Conservation (phyloP, 139 green algal species). For the Chlamydomonas urium region DNA sequence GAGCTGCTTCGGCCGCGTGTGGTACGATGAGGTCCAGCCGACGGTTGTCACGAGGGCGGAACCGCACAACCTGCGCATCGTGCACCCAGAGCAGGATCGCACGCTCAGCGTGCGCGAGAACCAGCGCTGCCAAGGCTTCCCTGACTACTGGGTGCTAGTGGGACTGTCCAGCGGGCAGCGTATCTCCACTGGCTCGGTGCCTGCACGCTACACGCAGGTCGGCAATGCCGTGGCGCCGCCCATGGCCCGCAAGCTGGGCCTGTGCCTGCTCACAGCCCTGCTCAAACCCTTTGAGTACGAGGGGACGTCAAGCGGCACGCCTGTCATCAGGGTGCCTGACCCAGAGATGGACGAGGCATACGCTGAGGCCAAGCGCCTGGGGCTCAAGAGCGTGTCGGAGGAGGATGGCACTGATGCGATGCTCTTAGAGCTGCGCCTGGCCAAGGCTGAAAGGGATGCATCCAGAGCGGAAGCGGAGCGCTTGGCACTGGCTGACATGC, state of each 20-base stretch:
- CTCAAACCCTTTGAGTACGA: not conserved
- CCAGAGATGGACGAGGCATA: constrained; percentile 18
- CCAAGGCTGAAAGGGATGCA: constrained; percentile 4
- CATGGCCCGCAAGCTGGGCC: constrained; percentile 58
- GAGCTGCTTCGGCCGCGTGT: constrained; percentile 61
- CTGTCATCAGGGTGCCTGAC: constrained; percentile 14
- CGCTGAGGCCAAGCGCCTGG: not conserved
- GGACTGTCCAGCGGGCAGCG: constrained; percentile 27
- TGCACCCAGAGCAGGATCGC: constrained; percentile 65
- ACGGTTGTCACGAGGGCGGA: constrained; percentile 78
- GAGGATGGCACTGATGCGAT: constrained; percentile 7
- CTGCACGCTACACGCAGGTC: constrained; percentile 24
- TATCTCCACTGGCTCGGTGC: constrained; percentile 1
- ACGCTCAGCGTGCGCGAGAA: constrained; percentile 71
- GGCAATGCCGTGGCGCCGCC: constrained; percentile 71
- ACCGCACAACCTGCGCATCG: constrained; percentile 74
- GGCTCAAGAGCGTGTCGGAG: constrained; percentile 3
- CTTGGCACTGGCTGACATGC: not conserved
- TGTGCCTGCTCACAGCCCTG: constrained; percentile 54
- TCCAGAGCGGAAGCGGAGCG: not conserved
- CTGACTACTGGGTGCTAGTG: constrained; percentile 65
- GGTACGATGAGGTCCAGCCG: constrained; percentile 33
- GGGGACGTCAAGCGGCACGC: constrained; percentile 4
- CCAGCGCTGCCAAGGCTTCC: constrained; percentile 70
- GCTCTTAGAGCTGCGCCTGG: not conserved